Evolutionary conservation across 371 early-diverging fungal species (phyloP).

Genomic region (Massospora cicadina): DNA sequence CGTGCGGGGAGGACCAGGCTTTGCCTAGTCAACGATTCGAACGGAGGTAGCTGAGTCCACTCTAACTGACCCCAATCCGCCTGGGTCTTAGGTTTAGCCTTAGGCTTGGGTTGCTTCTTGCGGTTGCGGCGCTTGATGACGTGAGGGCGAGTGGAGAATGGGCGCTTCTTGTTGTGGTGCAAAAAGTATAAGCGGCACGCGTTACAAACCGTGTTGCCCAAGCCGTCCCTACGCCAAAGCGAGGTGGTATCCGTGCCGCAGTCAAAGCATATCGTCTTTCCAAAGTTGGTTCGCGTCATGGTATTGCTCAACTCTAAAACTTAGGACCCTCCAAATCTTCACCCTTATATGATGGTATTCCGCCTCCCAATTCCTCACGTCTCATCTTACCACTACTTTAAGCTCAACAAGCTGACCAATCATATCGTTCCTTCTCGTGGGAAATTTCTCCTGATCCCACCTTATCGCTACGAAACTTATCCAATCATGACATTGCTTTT

Average conservation of each 20-base stretch:
- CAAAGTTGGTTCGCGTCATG: background rate
- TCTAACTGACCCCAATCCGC: background rate
- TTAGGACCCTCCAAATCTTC: background rate
- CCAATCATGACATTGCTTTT: no score
- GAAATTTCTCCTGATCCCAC: background rate
- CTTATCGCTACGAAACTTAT: background rate
- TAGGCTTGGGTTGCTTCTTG: constrained; percentile 6
- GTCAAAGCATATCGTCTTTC: constrained; percentile 38
- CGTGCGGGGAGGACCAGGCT: background rate
- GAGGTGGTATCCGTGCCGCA: constrained; percentile 78
- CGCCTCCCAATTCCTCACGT: background rate
- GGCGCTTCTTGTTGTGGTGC: constrained; percentile 1
- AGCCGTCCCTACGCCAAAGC: constrained; percentile 72
- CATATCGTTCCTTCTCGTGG: background rate
- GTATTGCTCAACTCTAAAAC: background rate
- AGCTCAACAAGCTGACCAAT: background rate
- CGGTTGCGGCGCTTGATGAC: constrained; percentile 11
- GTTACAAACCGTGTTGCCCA: constrained; percentile 75
- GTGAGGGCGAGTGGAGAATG: background rate
- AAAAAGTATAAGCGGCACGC: constrained; percentile 54
- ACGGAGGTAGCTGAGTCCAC: background rate
- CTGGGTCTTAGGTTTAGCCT: background rate
- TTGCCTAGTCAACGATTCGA: background rate
- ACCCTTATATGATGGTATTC: background rate
- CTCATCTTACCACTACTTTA: background rate